A percentile compares a stretch with the other conserved stretches of the same genome.
Evolutionary conservation across 2,329 filamentous ascomycete genomes (phyloP).

Genomic region (Botrytis paeoniae): DNA sequence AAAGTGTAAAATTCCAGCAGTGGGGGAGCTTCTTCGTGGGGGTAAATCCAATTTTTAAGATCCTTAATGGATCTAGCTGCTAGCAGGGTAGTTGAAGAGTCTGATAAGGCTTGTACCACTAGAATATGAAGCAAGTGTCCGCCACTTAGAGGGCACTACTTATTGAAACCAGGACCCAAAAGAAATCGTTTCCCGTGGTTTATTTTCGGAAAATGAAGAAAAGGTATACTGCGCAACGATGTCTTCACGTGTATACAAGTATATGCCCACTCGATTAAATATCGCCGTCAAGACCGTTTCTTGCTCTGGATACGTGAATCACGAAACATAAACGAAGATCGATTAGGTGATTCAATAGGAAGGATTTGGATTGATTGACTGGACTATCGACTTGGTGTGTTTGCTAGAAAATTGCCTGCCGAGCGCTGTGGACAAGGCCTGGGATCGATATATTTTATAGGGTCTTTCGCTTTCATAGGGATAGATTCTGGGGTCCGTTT

Average conservation of each 20-base stretch:
- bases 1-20: conserved; percentile 3
- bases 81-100: not conserved
- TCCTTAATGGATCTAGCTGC: conserved; percentile 3
- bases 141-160: conserved; percentile 3
- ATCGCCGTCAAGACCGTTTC: not conserved
- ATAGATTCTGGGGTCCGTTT: not conserved
- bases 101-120: conserved; percentile 3
- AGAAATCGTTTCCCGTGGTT: not conserved
- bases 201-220: not conserved
- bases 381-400: not conserved
- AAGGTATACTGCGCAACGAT: not conserved
- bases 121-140: conserved; percentile 11
- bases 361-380: not conserved
- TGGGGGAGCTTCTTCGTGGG: conserved; percentile 9
- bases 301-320: not conserved
- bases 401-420: not conserved
- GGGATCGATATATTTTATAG: not conserved
- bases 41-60: not conserved
- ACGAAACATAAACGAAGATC: not conserved
- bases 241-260: not conserved
- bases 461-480: not conserved
- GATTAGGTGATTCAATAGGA: not conserved
- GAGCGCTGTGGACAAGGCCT: not conserved
- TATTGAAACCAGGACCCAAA: conserved; percentile 15
- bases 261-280: not conserved